These are phyloP conservation scores for Arthrobotrys conoides DNA, from an alignment of 2,329 filamentous ascomycete genomes.

Conservation along the genomic window DNA sequence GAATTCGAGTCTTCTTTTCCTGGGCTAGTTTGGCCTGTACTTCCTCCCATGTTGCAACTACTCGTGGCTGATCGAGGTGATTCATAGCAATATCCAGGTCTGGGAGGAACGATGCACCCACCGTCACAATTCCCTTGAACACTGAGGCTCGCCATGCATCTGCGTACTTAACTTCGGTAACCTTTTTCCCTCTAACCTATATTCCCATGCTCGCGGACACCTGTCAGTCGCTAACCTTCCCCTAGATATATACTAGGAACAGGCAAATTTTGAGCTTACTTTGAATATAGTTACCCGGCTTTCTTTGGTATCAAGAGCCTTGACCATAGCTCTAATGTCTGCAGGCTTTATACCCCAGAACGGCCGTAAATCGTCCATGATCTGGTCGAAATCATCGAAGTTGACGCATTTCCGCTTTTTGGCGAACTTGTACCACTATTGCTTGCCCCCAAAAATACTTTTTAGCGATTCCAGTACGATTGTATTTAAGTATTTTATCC, in stretches of 20 bases:
- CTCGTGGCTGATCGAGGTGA: conserved; percentile 74
- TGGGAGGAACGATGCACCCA: conserved; percentile 72
- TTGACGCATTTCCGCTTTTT: conserved; percentile 71
- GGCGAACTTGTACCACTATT: conserved; percentile 73
- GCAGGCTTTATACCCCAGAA: conserved; percentile 71
- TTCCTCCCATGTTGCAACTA: conserved; percentile 74
- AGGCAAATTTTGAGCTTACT: conserved; percentile 1
- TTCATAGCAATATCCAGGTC: conserved; percentile 79
- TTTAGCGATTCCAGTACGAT: conserved; percentile 1
- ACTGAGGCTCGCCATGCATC: conserved; percentile 68
- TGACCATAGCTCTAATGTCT: conserved; percentile 68
- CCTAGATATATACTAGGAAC: conserved; percentile 46
- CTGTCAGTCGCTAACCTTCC: not conserved
- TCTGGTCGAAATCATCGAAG: conserved; percentile 76
- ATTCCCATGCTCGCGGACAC: not conserved
- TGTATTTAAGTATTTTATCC: not conserved
- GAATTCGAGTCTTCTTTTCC: conserved; percentile 69
- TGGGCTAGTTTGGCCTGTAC: conserved; percentile 71
- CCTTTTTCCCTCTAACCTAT: conserved; percentile 63
- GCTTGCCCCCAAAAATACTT: not conserved
- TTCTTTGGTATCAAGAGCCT: conserved; percentile 65
- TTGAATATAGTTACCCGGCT: conserved; percentile 39
- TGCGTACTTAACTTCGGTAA: conserved; percentile 66
- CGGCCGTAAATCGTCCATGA: conserved; percentile 75
- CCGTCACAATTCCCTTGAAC: conserved; percentile 67